Evolutionary conservation across 352 stramenopile species (phyloP).

Genomic region (Blastocystis sp.): DNA sequence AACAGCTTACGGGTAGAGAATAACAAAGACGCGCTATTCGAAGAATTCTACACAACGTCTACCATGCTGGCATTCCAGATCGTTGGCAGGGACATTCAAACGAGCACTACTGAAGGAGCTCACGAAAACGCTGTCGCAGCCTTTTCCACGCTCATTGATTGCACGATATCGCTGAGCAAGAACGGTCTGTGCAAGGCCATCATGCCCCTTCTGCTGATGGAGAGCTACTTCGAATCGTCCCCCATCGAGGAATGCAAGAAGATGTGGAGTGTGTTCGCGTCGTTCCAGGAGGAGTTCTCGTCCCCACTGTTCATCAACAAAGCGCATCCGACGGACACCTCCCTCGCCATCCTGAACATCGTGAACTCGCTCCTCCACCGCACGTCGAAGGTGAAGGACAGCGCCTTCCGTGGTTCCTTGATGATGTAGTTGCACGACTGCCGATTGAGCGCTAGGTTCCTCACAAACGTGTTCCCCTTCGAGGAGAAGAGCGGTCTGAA

Average conservation of each 20-base stretch:
- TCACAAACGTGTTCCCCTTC: slow-evolving; percentile 62
- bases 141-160: slow-evolving; percentile 2
- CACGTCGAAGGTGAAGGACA: slow-evolving; percentile 13
- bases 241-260: slow-evolving; percentile 46
- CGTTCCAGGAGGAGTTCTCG: slow-evolving; percentile 56
- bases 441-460: slow-evolving; percentile 6
- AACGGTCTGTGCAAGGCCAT: slow-evolving; percentile 8
- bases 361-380: slow-evolving; percentile 48
- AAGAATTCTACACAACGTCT: not conserved
- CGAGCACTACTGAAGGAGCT: not conserved
- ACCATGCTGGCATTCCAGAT: slow-evolving; percentile 30
- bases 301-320: slow-evolving; percentile 11
- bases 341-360: slow-evolving; percentile 36
- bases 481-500: slow-evolving; percentile 63
- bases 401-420: slow-evolving; percentile 46
- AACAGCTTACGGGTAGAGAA: not conserved
- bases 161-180: not conserved
- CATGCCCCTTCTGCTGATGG: slow-evolving; percentile 31
- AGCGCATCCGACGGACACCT: not conserved
- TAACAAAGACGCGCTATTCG: not conserved
- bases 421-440: slow-evolving; percentile 11
- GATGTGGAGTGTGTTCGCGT: slow-evolving; percentile 31
- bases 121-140: not conserved
- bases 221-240: slow-evolving; percentile 41
- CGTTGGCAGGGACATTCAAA: slow-evolving; percentile 16